Conservation (phyloP, 257 asterid species). For the Echites panduratus region DNA sequence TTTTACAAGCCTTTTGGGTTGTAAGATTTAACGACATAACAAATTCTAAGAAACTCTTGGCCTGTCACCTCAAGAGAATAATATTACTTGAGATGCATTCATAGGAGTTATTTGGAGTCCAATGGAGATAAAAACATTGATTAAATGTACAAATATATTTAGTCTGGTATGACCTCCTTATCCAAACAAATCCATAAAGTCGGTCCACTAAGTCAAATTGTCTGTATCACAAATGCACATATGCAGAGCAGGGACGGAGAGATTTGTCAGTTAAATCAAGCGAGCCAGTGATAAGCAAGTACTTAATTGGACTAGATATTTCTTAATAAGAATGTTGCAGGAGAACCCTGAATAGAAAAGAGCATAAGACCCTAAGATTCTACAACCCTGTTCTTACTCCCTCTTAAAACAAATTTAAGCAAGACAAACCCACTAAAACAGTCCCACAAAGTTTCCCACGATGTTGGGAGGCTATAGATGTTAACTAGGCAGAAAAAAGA, state of each 20-base stretch:
- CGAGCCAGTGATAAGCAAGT: neutral
- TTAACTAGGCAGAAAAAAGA: neutral
- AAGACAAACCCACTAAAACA: neutral
- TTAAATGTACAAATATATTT: neutral
- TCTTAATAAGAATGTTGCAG: neutral
- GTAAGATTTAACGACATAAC: neutral
- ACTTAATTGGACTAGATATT: neutral
- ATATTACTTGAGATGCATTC: conserved; percentile 1
- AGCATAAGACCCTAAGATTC: neutral
- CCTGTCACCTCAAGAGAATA: neutral
- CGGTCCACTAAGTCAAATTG: neutral
- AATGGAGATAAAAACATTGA: neutral
- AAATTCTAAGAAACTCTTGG: neutral
- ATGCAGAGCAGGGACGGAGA: too few species aligned
- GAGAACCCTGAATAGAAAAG: neutral
- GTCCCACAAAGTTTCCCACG: neutral
- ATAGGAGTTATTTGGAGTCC: neutral
- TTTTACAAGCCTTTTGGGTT: neutral
- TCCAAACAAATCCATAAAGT: neutral
- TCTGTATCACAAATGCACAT: neutral
- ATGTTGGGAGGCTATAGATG: neutral
- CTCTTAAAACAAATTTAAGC: neutral
- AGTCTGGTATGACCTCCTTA: neutral
- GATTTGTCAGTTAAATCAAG: neutral
- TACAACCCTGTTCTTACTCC: neutral